Evolutionary conservation across 2,329 filamentous ascomycete genomes (phyloP), one percentile per base, ranked within the genome.

Genomic region (Penicillium sp.): DNA sequence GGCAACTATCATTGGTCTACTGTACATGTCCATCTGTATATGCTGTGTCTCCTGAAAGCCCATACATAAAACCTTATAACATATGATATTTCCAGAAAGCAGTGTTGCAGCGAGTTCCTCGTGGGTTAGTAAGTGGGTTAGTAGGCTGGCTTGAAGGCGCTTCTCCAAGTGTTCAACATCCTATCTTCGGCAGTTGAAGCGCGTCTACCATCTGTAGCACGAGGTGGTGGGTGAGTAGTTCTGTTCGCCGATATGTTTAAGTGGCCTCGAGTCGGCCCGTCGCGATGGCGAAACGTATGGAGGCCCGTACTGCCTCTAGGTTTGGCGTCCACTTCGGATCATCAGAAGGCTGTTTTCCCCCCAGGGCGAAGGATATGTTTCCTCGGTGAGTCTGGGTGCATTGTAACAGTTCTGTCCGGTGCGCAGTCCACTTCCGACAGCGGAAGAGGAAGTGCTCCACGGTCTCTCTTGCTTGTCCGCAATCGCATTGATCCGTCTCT

Each of bases 121-220:
- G 61, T 69, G 57, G 59, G 60, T 67, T 68, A 69, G 68, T 67
- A 63, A 55, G 57, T 66, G 62, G 51, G 61, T 68, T 64, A 66
- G 66, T 67, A 66, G 64, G 52, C 65, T 69, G 37, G 62, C 68
- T 72, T 71, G 62, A 71, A 72, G 68, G 62, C 61, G 61, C 64
- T 72, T 71, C 67, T 70, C 52, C 60, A 73, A 72, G 67, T 71
- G 62, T 72, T 72, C 62, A 71, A 68, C 61, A 67, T 73, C 67
- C 69, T 71, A 71, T 70, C 54, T 49, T 71, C 66, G 57, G 66
- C 65, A 70, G 66, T 66, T 72, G 66, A 73, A 72, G 69, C 67
- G 63, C 65, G 65, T 67, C 69, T 63, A 69, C 65, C 59, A 43
- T 67, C 13, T 61, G 42, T 63, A 52, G 55, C 64, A 71, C 61